Evolutionary conservation across 148 eudicot species (phyloP).

Genomic region (Heliosperma pusillum): DNA sequence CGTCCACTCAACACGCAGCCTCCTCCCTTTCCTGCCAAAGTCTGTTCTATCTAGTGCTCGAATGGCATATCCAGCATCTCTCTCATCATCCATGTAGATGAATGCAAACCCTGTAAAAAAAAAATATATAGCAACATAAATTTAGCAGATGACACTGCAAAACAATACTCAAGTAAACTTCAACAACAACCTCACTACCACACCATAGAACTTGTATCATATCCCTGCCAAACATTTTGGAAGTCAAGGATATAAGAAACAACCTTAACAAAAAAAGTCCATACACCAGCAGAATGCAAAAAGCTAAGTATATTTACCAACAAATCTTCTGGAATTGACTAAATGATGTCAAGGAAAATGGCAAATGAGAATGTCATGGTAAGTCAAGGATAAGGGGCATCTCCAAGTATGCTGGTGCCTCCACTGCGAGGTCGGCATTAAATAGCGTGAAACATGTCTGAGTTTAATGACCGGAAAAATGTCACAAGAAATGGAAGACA

Average conservation of each 20-base stretch:
- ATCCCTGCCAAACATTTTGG: conserved; percentile 26
- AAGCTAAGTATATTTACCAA: conserved; percentile 48
- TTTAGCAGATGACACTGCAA: conserved; percentile 12
- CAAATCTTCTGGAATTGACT: conserved; percentile 70
- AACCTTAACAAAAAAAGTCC: not conserved
- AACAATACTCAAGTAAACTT: conserved; percentile 3
- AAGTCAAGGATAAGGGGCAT: conserved; percentile 52
- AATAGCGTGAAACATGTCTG: conserved; percentile 38
- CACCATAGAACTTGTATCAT: not conserved
- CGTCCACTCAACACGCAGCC: conserved; percentile 94
- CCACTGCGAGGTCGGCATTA: conserved; percentile 49
- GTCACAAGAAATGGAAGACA: conserved; percentile 51
- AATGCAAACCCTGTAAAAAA: conserved; percentile 69
- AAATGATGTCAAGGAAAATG: conserved; percentile 72
- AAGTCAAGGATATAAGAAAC: conserved; percentile 1
- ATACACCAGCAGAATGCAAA: conserved; percentile 20
- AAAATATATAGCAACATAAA: not conserved
- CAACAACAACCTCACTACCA: conserved; percentile 20
- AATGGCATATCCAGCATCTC: conserved; percentile 94
- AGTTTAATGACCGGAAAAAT: conserved; percentile 56
- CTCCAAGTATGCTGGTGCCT: conserved; percentile 56
- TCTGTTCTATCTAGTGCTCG: conserved; percentile 71
- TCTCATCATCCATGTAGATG: conserved; percentile 84
- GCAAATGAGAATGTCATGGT: conserved; percentile 68
- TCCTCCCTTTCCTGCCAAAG: conserved; percentile 87